Conservation (phyloP, 176 grass and related monocot species). For the Avena atlantica region DNA sequence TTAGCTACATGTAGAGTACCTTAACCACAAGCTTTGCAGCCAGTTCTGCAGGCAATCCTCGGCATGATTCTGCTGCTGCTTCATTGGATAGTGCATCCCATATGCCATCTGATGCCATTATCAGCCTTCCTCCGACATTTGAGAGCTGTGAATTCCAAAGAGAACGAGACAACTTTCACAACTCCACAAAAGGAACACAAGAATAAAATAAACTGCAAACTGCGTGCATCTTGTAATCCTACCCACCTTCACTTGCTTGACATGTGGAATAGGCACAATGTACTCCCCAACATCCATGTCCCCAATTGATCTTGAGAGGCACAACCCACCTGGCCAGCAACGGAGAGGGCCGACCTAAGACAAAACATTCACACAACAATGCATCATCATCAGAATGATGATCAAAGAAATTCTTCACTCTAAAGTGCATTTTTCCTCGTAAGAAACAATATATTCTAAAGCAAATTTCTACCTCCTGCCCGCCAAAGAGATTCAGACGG, state of each 20-base stretch:
- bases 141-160: conserved; percentile 71
- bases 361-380: conserved; percentile 8
- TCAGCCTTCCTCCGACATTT: conserved; percentile 76
- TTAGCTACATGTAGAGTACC: conserved; percentile 47
- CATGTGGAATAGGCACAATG: conserved; percentile 96
- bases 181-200: not conserved
- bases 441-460: not conserved
- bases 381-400: conserved; percentile 11
- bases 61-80: conserved; percentile 76
- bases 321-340: conserved; percentile 98
- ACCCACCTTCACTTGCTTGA: conserved; percentile 95
- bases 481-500: conserved; percentile 85
- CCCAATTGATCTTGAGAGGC: conserved; percentile 93
- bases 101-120: conserved; percentile 98
- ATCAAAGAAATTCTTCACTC: not conserved
- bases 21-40: conserved; percentile 96
- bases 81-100: conserved; percentile 93
- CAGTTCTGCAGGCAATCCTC: conserved; percentile 81
- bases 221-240: not conserved
- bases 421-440: not conserved
- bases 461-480: conserved; percentile 63
- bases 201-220: conserved; percentile 5
- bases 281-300: conserved; percentile 98
- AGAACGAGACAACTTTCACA: not conserved
- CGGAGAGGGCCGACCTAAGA: conserved; percentile 87